Evolutionary conservation across 2,329 filamentous ascomycete species (phyloP).

Genomic region (Elsinoe necatrix): DNA sequence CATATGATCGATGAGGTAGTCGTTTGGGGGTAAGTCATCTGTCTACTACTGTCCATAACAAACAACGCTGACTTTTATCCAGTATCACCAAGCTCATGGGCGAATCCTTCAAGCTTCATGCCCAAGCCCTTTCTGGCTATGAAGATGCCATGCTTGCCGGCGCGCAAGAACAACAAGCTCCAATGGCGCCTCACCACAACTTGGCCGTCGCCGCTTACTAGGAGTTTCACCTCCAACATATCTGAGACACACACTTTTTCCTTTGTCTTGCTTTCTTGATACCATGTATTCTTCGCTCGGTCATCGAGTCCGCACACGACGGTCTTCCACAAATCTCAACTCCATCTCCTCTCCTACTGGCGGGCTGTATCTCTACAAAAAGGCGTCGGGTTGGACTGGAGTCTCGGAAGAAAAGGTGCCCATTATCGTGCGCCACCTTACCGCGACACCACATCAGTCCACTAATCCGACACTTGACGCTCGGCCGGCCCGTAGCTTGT

Average conservation of each 20-base stretch:
- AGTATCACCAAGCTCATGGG: constrained; percentile 94
- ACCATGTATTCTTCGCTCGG: constrained; percentile 13
- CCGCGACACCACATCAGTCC: background rate
- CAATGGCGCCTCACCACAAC: constrained; percentile 34
- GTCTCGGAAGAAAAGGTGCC: background rate
- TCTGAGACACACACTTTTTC: background rate
- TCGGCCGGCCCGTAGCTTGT: constrained; percentile 15
- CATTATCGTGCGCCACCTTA: background rate
- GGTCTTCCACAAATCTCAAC: background rate
- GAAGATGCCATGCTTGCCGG: constrained; percentile 62
- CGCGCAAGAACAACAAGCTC: constrained; percentile 34
- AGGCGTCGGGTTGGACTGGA: constrained; percentile 3
- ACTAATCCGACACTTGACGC: background rate
- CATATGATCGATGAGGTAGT: constrained; percentile 98
- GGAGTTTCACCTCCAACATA: background rate
- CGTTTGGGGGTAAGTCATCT: constrained; percentile 84
- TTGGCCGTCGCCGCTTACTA: constrained; percentile 25
- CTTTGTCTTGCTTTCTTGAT: constrained; percentile 15
- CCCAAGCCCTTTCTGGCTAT: constrained; percentile 88
- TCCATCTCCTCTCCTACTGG: constrained; percentile 10
- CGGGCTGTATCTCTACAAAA: constrained; percentile 9
- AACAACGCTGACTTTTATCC: constrained; percentile 37
- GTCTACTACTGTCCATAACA: background rate
- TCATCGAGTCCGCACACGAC: background rate
- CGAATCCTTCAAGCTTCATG: constrained; percentile 94